phyloP scores from a whole-genome alignment of 148 eudicot species.

The Rhododendron williamsianum region DNA sequence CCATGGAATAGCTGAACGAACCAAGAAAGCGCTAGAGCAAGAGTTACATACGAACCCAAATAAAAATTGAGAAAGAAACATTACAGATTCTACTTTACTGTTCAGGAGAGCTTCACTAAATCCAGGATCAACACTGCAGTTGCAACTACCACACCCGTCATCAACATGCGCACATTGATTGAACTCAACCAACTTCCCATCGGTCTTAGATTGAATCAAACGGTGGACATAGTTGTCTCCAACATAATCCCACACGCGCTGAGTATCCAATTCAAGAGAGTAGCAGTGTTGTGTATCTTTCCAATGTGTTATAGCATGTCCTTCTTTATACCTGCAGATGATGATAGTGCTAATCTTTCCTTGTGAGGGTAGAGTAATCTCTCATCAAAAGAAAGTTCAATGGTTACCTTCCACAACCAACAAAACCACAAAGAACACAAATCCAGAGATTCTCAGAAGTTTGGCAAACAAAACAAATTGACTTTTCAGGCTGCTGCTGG shows the following conservation, averaged over 20 bases:
- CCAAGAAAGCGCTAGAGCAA: not conserved
- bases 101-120: constrained; percentile 52
- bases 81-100: constrained; percentile 84
- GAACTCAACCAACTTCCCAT: constrained; percentile 90
- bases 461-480: constrained; percentile 81
- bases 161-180: constrained; percentile 46
- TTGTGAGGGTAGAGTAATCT: not conserved
- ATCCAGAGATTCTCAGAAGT: constrained; percentile 95
- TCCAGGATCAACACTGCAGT: constrained; percentile 58
- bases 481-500: constrained; percentile 94
- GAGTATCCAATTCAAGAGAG: constrained; percentile 89
- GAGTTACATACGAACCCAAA: not conserved
- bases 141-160: constrained; percentile 53
- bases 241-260: constrained; percentile 91
- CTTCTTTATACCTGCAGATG: constrained; percentile 65
- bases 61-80: not conserved
- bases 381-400: constrained; percentile 1
- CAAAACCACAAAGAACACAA: constrained; percentile 87
- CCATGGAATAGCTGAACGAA: not conserved
- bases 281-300: constrained; percentile 95
- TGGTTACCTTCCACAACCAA: constrained; percentile 91
- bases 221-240: constrained; percentile 96
- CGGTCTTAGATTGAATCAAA: constrained; percentile 86
- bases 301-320: constrained; percentile 87
- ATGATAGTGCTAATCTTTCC: not conserved